Base-by-base conservation (phyloP, 495 filamentous ascomycete species). In the Xylaria intraflava region DNA sequence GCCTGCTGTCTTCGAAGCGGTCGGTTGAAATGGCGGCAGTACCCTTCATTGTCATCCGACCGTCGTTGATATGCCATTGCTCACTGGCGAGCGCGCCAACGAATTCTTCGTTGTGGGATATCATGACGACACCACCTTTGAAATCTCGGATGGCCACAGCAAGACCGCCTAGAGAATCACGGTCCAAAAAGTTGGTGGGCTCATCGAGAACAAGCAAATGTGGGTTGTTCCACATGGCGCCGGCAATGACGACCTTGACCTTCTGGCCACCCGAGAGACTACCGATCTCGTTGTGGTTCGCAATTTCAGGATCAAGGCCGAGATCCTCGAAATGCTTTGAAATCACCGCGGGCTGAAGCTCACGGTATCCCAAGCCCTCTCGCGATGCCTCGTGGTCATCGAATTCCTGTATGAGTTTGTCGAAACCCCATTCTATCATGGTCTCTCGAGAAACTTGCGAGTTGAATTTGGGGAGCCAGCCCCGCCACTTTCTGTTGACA, bases 101-200 rank as follows among this genome's bases (percentile, higher is more conserved):
- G 64, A 98, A 98, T 68, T 98, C 94, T 62, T 96, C 88, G 82
- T 97, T 96, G 76, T 98, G 93, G 60, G 91, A 96, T 66, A 98
- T 98, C 86, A 98, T 95, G 56, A 97, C 88, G 2, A 97, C 94
- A 67, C 93, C 93, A 54, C 93, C 93, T 71, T 89, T 92, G 82
- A 90, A 98, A 65, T 98, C 93, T 57, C 90, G 88, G 65, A 98
- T 96, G 51, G 93, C 93, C 30, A 95, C 91, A 17, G 93, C 91
- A 50, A 98, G 77, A 67, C 92, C 93, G 61, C 93, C 93, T 8
- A 98, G 84, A 0, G 90, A 94, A 73, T 98, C 94, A 60, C 93
- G 89, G 61, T 98, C 93, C 73, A 98, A 82, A 80, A 96, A 98
- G 78, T 98, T 98, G 71, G 93, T 97, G 27, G 93, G 93, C 73